Percentiles rank a stretch among this genome's conserved stretches.
phyloP scores from a whole-genome alignment of 2,329 filamentous ascomycete genomes.

The Emergomyces pasteurianus region DNA sequence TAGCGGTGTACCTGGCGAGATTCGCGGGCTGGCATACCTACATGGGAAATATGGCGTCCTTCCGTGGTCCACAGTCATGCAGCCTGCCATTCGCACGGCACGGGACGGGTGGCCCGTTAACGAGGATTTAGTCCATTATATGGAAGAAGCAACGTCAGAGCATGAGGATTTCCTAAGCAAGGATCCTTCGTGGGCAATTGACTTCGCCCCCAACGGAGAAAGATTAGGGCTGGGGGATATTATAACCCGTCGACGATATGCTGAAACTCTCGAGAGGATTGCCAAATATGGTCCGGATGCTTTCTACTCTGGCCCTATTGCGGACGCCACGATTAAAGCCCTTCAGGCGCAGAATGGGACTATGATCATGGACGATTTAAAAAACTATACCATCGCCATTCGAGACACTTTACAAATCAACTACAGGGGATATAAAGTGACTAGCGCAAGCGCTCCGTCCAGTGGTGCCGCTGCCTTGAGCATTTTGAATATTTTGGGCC shows the following conservation, averaged over 20 bases:
- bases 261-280: constrained; percentile 65
- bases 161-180: constrained; percentile 56
- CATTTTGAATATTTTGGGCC: constrained; percentile 71
- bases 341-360: constrained; percentile 63
- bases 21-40: constrained; percentile 67
- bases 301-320: constrained; percentile 63
- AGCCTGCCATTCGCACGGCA: constrained; percentile 63
- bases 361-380: constrained; percentile 70
- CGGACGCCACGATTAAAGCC: constrained; percentile 59
- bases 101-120: constrained; percentile 61
- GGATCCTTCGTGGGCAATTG: constrained; percentile 69
- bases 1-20: constrained; percentile 46
- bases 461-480: constrained; percentile 65
- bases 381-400: constrained; percentile 56
- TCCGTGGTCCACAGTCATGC: constrained; percentile 59
- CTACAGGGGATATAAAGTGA: constrained; percentile 60
- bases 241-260: constrained; percentile 72
- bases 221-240: constrained; percentile 59
- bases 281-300: constrained; percentile 58
- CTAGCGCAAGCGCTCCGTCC: constrained; percentile 55
- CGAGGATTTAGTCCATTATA: constrained; percentile 62
- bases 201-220: constrained; percentile 77
- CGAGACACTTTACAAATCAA: constrained; percentile 51
- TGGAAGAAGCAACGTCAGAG: constrained; percentile 42
- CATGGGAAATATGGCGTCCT: constrained; percentile 52